Conservation (phyloP, 208 protist genomes). For the Wallacemonas sp. region DNA sequence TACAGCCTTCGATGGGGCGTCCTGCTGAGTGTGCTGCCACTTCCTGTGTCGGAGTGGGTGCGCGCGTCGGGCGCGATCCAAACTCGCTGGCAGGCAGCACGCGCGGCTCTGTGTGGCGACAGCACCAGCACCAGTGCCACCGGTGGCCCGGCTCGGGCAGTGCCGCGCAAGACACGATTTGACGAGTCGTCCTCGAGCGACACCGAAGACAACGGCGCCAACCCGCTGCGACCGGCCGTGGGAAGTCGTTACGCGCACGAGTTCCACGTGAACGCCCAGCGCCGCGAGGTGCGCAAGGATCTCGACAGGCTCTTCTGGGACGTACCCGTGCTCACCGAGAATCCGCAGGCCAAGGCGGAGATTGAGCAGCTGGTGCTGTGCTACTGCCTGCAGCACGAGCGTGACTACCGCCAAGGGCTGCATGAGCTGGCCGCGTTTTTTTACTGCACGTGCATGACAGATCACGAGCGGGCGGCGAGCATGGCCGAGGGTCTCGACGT, state of each 20-base stretch:
- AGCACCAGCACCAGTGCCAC: background rate
- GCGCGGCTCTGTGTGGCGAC: background rate
- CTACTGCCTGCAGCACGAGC: constrained; percentile 53
- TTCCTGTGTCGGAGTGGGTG: background rate
- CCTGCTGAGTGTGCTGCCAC: constrained; percentile 39
- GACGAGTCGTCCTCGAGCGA: constrained; percentile 1
- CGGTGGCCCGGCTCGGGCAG: background rate
- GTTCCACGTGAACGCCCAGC: constrained; percentile 42
- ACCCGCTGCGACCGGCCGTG: constrained; percentile 52
- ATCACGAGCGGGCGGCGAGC: background rate
- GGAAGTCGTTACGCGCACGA: constrained; percentile 67
- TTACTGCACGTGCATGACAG: constrained; percentile 36
- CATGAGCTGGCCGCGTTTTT: constrained; percentile 91
- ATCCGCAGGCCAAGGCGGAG: constrained; percentile 26
- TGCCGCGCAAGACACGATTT: background rate
- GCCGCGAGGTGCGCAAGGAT: constrained; percentile 53
- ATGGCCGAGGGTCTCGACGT: background rate
- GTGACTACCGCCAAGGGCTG: constrained; percentile 89
- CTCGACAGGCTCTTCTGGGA: constrained; percentile 75
- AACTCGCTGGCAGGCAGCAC: background rate
- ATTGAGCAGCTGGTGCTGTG: constrained; percentile 57
- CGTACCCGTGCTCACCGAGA: constrained; percentile 36
- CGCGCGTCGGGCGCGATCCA: background rate
- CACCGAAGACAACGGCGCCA: constrained; percentile 15
- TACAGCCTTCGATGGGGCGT: constrained; percentile 53